Base-by-base conservation (phyloP, 2,329 filamentous ascomycete species). In the Fusarium burgessii region DNA sequence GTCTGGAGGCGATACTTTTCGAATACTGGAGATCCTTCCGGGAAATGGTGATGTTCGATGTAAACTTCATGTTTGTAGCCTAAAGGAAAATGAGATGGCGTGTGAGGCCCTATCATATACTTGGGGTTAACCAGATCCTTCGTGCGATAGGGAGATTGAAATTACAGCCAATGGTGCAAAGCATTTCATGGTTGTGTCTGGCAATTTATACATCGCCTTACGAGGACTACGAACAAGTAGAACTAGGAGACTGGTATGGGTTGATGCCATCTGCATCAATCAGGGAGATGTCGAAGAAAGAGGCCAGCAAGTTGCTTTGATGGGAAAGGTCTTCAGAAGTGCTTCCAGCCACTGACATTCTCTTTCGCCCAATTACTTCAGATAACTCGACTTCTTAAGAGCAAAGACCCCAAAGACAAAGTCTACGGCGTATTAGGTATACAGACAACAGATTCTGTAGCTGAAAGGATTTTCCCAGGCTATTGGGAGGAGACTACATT, bases 321-420 rank as follows among this genome's bases (percentile, higher is more conserved):
- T 56, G 52, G 40, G 29, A 3, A 0, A 10, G 3, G 20, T 56
- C 20, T 35, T 33, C 50, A 52, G 10, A 52, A 29, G 0, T 32
- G 14, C 6, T 4, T 52, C 1, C 18, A 9, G 7, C 18, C 18
- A 10, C 7, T 52, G 0, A 8, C 29, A 13, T 52, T 52, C 35
- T 41, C 35, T 0, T 52, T 52, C 0, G 35, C 50, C 0, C 35
- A 52, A 8, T 20, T 52, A 5, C 35, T 52, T 1, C 50, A 32
- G 5, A 5, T 5, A 0, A 1, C 50, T 0, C 35, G 35, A 17
- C 14, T 20, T 0, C 42, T 54, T 1, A 0, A 14, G 10, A 11
- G 50, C 1, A 23, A 42, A 17, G 50, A 54, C 0, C 3, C 50
- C 0, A 42, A 32, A 1, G 50, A 54, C 6, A 54, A 54, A 10